Evolutionary conservation across 495 filamentous ascomycete genomes (phyloP), one percentile per base, ranked within the genome.

Genomic region (Penicillium odoratum): DNA sequence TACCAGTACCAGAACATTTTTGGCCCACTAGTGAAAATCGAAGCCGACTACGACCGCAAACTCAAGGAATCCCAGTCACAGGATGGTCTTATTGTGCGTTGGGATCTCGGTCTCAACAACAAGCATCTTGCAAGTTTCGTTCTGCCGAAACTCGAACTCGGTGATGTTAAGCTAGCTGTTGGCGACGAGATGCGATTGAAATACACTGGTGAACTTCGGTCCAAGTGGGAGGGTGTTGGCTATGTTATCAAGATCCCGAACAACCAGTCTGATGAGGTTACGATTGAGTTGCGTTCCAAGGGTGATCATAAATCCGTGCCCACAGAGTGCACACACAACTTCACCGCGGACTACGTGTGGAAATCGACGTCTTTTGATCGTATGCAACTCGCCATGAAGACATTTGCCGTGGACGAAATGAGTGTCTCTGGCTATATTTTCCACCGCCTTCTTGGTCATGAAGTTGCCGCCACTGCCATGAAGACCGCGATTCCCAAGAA

Each of bases 161-260:
- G 94, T 33, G 94, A 99, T 74, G 95, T 98, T 51, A 99, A 99
- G 74, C 78, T 99, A 59, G 94, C 94, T 2, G 95, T 99, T 38
- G 94, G 94, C 53, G 94, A 99, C 69, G 94, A 99, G 70, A 99
- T 99, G 94, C 88, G 94, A 7, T 76, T 99, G 52, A 90, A 95
- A 62, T 99, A 99, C 75, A 94, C 88, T 54, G 94, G 94, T 58
- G 94, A 98, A 73, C 80, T 99, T 43, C 91, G 95, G 21, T 81
- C 92, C 31, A 87, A 92, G 58, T 99, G 94, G 94, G 94, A 99
- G 68, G 94, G 94, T 25, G 95, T 99, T 28, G 94, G 94, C 52
- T 99, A 99, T 72, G 94, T 99, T 51, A 92, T 98, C 75, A 99
- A 99, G 76, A 98, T 99, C 59, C 94, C 94, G 7, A 98, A 99